phyloP scores from a whole-genome alignment of 345 rosid species.

The Trapa incisa region DNA sequence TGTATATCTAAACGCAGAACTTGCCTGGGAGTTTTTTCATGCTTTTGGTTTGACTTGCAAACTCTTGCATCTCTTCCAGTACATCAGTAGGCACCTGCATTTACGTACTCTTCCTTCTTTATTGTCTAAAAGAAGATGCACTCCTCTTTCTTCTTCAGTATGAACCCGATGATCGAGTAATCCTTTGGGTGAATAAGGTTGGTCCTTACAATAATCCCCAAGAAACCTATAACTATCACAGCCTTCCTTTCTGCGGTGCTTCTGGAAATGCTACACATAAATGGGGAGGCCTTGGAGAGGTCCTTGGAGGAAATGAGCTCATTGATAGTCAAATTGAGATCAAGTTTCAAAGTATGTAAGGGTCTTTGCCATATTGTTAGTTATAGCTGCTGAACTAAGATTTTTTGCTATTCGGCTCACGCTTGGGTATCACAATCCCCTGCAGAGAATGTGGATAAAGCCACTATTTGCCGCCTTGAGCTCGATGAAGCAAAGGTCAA shows the following conservation, averaged over 20 bases:
- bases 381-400: neutral
- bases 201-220: conserved; percentile 99
- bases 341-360: conserved; percentile 69
- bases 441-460: conserved; percentile 55
- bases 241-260: conserved; percentile 88
- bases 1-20: neutral
- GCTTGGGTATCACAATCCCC: neutral
- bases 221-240: conserved; percentile 95
- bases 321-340: conserved; percentile 80
- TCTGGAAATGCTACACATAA: conserved; percentile 60
- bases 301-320: conserved; percentile 98
- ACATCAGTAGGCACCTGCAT: neutral
- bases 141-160: conserved; percentile 39
- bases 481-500: conserved; percentile 59
- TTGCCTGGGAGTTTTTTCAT: neutral
- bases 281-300: conserved; percentile 99
- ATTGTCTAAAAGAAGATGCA: neutral
- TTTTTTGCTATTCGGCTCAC: neutral
- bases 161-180: conserved; percentile 65
- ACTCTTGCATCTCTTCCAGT: neutral
- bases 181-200: conserved; percentile 97
- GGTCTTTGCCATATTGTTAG: conserved; percentile 2
- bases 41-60: neutral
- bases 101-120: neutral
- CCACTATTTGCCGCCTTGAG: conserved; percentile 42